phyloP scores from a whole-genome alignment of 2,329 filamentous ascomycete genomes.

The Cryphonectria naterciae region DNA sequence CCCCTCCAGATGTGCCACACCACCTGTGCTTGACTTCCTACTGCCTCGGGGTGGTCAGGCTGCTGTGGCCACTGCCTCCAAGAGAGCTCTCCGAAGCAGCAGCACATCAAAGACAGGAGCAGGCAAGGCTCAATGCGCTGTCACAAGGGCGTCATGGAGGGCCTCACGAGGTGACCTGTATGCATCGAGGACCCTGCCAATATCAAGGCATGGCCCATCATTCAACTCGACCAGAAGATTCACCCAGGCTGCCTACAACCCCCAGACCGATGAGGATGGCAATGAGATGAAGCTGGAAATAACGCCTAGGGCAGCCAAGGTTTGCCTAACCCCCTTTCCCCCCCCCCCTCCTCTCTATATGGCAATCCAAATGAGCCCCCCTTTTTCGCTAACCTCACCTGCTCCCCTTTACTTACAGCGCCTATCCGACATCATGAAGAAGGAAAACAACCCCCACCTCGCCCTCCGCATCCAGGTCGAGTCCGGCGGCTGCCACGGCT shows the following conservation, averaged over 20 bases:
- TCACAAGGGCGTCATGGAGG: slow-evolving; percentile 7
- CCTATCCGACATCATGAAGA: slow-evolving; percentile 74
- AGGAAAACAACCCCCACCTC: slow-evolving; percentile 75
- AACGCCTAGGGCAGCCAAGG: slow-evolving; percentile 79
- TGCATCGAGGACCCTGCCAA: background rate
- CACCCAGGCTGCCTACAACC: slow-evolving; percentile 67
- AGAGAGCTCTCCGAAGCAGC: slow-evolving; percentile 26
- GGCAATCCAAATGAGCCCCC: background rate
- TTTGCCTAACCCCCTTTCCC: slow-evolving; percentile 47
- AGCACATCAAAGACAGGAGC: background rate
- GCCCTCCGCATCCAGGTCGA: slow-evolving; percentile 92
- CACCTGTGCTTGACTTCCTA: slow-evolving; percentile 47
- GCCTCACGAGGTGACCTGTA: background rate
- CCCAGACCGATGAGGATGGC: slow-evolving; percentile 79
- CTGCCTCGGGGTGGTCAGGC: slow-evolving; percentile 36
- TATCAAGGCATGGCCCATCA: slow-evolving; percentile 35
- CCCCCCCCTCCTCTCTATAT: background rate
- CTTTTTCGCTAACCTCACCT: background rate
- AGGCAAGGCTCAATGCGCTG: background rate
- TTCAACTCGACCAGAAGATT: slow-evolving; percentile 41
- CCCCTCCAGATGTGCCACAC: slow-evolving; percentile 29
- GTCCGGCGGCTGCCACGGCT: slow-evolving; percentile 94
- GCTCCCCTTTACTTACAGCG: slow-evolving; percentile 52
- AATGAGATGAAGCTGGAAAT: slow-evolving; percentile 84
- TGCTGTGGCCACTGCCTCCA: slow-evolving; percentile 22